Evolutionary conservation across 441 rosid species (phyloP).

Genomic region (Brassica hybrid): DNA sequence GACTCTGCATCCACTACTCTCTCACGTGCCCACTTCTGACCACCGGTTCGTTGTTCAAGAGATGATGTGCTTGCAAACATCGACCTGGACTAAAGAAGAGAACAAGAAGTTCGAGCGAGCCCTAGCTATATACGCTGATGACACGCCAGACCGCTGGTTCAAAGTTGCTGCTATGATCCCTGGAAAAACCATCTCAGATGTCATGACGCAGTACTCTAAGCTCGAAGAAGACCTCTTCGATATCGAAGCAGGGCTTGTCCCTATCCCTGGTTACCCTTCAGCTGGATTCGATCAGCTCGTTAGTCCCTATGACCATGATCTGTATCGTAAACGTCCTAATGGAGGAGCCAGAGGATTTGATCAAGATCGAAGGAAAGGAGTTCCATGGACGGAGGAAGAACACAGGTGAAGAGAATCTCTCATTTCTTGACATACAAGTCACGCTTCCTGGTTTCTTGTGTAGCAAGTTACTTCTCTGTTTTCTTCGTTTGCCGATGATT

Average conservation of each 20-base stretch:
- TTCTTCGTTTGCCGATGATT: no score
- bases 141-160: constrained; percentile 87
- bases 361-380: constrained; percentile 72
- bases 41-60: constrained; percentile 43
- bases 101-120: constrained; percentile 92
- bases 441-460: background rate
- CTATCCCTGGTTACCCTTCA: constrained; percentile 74
- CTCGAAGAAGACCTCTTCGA: constrained; percentile 91
- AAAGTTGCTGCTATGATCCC: constrained; percentile 89
- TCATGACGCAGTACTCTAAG: constrained; percentile 82
- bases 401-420: constrained; percentile 58
- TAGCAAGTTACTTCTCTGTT: constrained; percentile 14
- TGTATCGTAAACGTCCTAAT: constrained; percentile 52
- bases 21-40: constrained; percentile 32
- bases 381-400: constrained; percentile 84
- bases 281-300: constrained; percentile 53
- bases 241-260: constrained; percentile 92
- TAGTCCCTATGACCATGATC: constrained; percentile 51
- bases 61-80: constrained; percentile 38
- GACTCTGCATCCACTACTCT: constrained; percentile 44
- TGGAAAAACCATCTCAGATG: constrained; percentile 89
- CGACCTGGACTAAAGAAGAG: constrained; percentile 87
- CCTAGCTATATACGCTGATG: constrained; percentile 76
- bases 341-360: constrained; percentile 49
- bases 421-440: constrained; percentile 14